These are phyloP conservation scores for Candida easanensis DNA, from an alignment of 805 yeast genomes.

Conservation along the genomic window DNA sequence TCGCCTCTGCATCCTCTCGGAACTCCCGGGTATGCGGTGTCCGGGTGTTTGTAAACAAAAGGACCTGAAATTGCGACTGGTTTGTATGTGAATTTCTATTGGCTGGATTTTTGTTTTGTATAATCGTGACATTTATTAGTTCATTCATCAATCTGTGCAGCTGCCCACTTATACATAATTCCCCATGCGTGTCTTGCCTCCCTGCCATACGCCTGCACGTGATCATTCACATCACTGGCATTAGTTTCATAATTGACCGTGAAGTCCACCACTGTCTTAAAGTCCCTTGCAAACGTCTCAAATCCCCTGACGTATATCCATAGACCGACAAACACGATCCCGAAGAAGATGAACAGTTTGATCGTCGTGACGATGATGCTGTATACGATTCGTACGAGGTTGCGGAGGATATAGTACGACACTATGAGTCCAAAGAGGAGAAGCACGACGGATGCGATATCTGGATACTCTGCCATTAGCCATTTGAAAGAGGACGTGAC, in stretches of 20 bases:
- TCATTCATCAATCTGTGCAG: not conserved
- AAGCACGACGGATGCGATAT: conserved; percentile 24
- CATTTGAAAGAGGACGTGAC: conserved; percentile 1
- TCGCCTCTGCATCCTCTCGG: not conserved
- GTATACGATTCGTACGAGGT: conserved; percentile 24
- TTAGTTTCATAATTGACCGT: not conserved
- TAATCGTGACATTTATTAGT: not conserved
- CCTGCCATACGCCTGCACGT: not conserved
- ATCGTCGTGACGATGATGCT: conserved; percentile 23
- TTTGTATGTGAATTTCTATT: too few species aligned
- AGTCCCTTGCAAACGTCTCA: conserved; percentile 41
- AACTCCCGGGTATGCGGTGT: not conserved
- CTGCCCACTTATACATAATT: not conserved
- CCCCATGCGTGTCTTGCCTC: not conserved
- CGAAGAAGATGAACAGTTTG: conserved; percentile 27
- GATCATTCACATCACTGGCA: not conserved
- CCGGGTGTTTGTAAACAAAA: not conserved
- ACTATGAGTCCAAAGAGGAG: conserved; percentile 22
- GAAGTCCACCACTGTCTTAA: conserved; percentile 31
- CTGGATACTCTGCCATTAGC: conserved; percentile 32
- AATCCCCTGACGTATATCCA: conserved; percentile 35
- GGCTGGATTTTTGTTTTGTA: too few species aligned
- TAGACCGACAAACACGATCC: conserved; percentile 17
- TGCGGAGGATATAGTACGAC: conserved; percentile 29
- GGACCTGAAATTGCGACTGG: too few species aligned